These are phyloP conservation scores for Vitis rotundifolia DNA, from an alignment of 164 flowering plant species.

Conservation along the genomic window DNA sequence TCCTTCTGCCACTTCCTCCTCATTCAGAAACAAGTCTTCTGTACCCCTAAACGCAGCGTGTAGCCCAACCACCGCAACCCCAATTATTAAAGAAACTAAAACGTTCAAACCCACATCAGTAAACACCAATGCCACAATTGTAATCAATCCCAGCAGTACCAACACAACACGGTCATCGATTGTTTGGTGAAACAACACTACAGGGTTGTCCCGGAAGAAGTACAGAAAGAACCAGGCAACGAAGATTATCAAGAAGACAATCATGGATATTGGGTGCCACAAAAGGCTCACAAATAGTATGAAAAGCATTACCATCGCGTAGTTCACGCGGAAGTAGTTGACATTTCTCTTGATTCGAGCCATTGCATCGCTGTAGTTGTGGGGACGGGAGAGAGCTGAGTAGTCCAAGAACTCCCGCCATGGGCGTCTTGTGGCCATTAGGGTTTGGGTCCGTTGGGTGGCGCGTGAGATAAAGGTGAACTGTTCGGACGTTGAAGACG, in stretches of 20 bases:
- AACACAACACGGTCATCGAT: conserved; percentile 32
- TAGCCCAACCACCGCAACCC: conserved; percentile 27
- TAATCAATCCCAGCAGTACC: conserved; percentile 17
- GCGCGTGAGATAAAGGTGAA: conserved; percentile 28
- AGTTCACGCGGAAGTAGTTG: conserved; percentile 36
- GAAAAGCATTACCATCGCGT: conserved; percentile 26
- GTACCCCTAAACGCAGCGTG: conserved; percentile 31
- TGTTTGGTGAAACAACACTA: conserved; percentile 16
- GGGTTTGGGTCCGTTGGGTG: conserved; percentile 11
- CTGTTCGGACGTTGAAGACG: conserved; percentile 1
- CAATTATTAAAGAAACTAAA: conserved; percentile 30
- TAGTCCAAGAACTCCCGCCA: conserved; percentile 40
- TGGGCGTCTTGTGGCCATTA: conserved; percentile 46
- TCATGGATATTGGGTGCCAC: conserved; percentile 41
- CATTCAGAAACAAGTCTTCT: conserved; percentile 33
- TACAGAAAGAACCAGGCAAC: conserved; percentile 35
- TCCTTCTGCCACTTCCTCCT: conserved; percentile 32
- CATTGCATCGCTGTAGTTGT: conserved; percentile 24
- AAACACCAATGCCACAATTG: conserved; percentile 27
- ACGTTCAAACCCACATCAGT: conserved; percentile 39
- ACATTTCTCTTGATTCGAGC: conserved; percentile 24
- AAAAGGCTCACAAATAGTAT: conserved; percentile 36
- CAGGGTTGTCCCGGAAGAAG: conserved; percentile 32
- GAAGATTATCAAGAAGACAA: conserved; percentile 32
- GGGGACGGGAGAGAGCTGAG: conserved; percentile 31